These are phyloP conservation scores for Platanus orientalis DNA, from an alignment of 164 flowering plant species.

Conservation along the genomic window DNA sequence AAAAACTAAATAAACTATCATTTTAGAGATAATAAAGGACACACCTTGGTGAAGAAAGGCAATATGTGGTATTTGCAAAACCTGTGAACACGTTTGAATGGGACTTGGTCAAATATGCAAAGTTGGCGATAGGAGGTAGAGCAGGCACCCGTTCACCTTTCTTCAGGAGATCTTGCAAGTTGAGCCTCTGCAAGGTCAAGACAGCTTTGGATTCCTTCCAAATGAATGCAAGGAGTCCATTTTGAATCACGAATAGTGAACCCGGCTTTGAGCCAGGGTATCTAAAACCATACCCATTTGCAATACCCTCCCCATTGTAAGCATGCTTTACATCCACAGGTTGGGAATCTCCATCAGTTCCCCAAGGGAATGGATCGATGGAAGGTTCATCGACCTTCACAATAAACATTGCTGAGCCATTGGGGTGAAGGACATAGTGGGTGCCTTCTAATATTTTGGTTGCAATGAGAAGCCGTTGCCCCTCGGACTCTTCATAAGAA, in stretches of 20 bases:
- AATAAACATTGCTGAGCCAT: conserved; percentile 94
- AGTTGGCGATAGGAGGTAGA: conserved; percentile 76
- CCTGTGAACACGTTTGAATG: conserved; percentile 83
- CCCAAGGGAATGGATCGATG: conserved; percentile 69
- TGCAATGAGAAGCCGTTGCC: conserved; percentile 58
- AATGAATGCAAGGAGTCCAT: conserved; percentile 72
- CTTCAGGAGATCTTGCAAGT: conserved; percentile 68
- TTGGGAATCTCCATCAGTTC: conserved; percentile 42
- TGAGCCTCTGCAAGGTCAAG: conserved; percentile 74
- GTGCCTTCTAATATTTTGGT: conserved; percentile 96
- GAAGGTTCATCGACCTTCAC: conserved; percentile 70
- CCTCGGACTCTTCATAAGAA: conserved; percentile 75
- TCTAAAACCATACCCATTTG: conserved; percentile 92
- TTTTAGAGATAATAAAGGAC: conserved; percentile 7
- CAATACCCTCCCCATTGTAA: conserved; percentile 87
- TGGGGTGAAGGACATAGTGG: conserved; percentile 91
- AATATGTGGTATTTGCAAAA: conserved; percentile 40
- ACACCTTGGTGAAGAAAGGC: conserved; percentile 52
- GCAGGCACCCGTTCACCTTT: conserved; percentile 78
- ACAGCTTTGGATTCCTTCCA: conserved; percentile 83
- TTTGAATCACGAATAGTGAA: conserved; percentile 63
- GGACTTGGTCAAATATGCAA: conserved; percentile 83
- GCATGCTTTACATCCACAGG: conserved; percentile 47
- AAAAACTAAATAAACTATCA: not conserved
- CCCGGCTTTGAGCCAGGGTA: conserved; percentile 98